Base-by-base conservation (phyloP, 306 rosid genomes). In the Luffa acutangula region DNA sequence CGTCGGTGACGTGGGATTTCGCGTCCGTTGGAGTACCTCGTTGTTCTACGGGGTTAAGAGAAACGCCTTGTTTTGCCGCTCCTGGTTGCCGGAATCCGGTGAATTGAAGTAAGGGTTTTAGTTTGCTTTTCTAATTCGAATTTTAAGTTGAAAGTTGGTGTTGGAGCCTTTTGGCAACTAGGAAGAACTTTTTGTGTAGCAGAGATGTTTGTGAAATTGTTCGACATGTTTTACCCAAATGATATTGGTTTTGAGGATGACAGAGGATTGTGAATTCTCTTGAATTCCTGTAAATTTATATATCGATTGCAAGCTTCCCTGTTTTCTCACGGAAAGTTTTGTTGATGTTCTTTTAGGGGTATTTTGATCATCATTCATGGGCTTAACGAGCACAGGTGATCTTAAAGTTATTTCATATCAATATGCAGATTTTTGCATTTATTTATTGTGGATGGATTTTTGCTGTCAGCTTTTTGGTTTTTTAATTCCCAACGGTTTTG, bases 301-400 rank as follows among this genome's bases (percentile, higher is more conserved):
- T 36, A 33, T 54, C 66, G 6, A 49, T 31, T 60, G 63, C 53
- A 65, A 65, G 83, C n/a, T 77, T 56, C 78, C 64, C 52, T 53
- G 42, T 66, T 79, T 42, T 80, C 76, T 75, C 34, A 73, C 57
- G 81, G 81, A 18, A 75, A 36, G 17, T 46, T 78, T n/a, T 66
- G 25, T 60, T 75, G 71, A 34, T 83, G 42, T 88, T 59, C 82
- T 49, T 90, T 72, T 85, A 96, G 99, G 94, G 97, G 94, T 14
- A 91, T 96, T 86, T 79, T 96, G 81, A 71, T 93, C 75, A 88
- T 96, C 87, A 89, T 96, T 66, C 99, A 96, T 6, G 99, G 99
- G 84, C 97, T 96, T 59, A 96, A 96, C 85, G 99, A 96, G 82
- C 99, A 96, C 85, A 82, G 98, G 98, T 94, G 83, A 83, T 83